phyloP scores from a whole-genome alignment of 2,329 filamentous ascomycete species.

The Claviceps monticola region DNA sequence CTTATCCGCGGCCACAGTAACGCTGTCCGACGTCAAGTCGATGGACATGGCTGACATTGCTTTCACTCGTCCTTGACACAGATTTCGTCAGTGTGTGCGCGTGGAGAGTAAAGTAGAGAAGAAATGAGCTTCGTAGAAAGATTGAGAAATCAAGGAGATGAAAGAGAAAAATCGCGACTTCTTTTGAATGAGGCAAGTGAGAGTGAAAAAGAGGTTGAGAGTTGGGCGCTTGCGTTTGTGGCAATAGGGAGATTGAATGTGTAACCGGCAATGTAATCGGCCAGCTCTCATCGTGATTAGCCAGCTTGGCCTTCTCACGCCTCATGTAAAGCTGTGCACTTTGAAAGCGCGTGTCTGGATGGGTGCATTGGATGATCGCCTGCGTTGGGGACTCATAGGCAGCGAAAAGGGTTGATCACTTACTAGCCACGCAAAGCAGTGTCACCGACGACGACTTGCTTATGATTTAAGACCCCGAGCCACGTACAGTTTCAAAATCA shows the following conservation, averaged over 20 bases:
- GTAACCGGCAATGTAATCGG: neutral
- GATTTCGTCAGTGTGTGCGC: neutral
- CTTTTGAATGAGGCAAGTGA: neutral
- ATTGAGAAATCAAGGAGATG: neutral
- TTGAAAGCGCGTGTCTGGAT: neutral
- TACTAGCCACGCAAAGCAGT: neutral
- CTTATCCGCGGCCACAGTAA: slow-evolving; percentile 1
- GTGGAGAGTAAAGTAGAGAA: neutral
- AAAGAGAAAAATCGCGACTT: neutral
- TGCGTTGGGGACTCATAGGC: neutral
- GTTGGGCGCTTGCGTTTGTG: neutral
- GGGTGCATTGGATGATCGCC: neutral
- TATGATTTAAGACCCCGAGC: neutral
- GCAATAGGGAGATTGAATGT: neutral
- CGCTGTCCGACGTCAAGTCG: slow-evolving; percentile 1
- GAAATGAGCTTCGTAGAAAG: neutral
- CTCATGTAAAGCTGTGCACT: no score
- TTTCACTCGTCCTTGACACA: neutral
- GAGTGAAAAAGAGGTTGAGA: neutral
- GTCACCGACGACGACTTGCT: neutral
- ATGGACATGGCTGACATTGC: slow-evolving; percentile 5
- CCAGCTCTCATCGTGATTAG: neutral
- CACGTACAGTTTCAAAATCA: neutral
- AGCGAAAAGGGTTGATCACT: neutral
- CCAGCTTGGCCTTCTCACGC: neutral